These are phyloP conservation scores for Macrolepiota albuminosa DNA, from an alignment of 768 basidiomycete genomes.

Conservation along the genomic window DNA sequence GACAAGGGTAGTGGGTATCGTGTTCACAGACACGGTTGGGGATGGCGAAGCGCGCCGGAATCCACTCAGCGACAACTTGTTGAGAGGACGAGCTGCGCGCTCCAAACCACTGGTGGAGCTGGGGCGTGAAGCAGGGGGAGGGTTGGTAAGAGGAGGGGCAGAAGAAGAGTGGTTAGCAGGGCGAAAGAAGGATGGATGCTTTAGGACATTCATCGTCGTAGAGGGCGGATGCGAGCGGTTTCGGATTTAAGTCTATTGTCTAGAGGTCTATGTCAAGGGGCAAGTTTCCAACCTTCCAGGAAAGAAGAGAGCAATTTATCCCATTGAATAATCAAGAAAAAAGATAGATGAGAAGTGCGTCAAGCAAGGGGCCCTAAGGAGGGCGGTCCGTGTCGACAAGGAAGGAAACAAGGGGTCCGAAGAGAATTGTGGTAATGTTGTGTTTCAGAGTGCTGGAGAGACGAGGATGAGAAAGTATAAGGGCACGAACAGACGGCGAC, in stretches of 20 bases:
- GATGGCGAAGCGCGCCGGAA: constrained; percentile 57
- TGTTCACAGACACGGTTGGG: constrained; percentile 25
- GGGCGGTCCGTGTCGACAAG: constrained; percentile 72
- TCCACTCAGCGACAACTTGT: constrained; percentile 53
- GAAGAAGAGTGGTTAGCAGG: constrained; percentile 61
- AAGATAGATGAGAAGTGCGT: constrained; percentile 11
- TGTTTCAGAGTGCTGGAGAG: constrained; percentile 36
- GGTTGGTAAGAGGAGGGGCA: constrained; percentile 36
- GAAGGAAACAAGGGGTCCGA: constrained; percentile 54
- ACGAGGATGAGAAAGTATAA: constrained; percentile 6
- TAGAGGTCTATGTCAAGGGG: constrained; percentile 26
- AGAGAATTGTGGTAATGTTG: constrained; percentile 52
- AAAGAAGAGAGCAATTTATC: constrained; percentile 37
- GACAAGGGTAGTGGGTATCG: constrained; percentile 42
- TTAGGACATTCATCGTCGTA: constrained; percentile 60
- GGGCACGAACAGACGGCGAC: constrained; percentile 12
- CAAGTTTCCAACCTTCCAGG: constrained; percentile 18
- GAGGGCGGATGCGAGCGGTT: constrained; percentile 13
- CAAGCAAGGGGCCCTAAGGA: constrained; percentile 49
- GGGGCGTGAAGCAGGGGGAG: constrained; percentile 25
- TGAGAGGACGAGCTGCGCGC: constrained; percentile 44
- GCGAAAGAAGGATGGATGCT: constrained; percentile 62
- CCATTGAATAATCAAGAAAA: constrained; percentile 40
- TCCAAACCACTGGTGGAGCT: constrained; percentile 38
- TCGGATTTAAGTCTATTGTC: constrained; percentile 20